Evolutionary conservation across 352 stramenopile species (phyloP).

Genomic region (Phytophthora europaea): DNA sequence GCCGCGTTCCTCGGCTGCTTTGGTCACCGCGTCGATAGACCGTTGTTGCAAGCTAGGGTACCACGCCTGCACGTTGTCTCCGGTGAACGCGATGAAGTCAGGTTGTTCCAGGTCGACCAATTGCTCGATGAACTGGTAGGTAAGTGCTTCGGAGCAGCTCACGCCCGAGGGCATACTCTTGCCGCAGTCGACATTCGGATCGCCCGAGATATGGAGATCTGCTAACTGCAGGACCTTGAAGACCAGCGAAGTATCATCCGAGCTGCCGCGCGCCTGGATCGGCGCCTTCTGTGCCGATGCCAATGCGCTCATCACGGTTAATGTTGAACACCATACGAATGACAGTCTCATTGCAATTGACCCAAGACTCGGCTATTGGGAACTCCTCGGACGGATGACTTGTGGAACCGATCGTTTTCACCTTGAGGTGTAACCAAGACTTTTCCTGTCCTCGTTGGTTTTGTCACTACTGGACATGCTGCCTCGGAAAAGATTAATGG

Average conservation of each 20-base stretch:
- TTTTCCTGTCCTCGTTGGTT: not conserved
- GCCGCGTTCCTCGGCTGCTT: constrained; percentile 42
- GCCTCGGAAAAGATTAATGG: not conserved
- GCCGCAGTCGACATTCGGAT: constrained; percentile 42
- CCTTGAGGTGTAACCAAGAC: not conserved
- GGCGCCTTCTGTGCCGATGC: constrained; percentile 24
- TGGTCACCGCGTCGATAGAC: constrained; percentile 45
- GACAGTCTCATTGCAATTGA: too few species aligned
- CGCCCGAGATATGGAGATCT: constrained; percentile 62
- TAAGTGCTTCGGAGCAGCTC: constrained; percentile 55
- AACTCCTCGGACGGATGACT: not conserved
- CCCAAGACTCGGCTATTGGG: too few species aligned
- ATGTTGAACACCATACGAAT: too few species aligned
- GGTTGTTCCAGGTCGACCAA: constrained; percentile 61
- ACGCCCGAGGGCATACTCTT: constrained; percentile 26
- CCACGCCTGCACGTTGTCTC: constrained; percentile 54
- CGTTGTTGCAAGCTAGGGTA: too few species aligned
- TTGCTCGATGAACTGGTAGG: constrained; percentile 52
- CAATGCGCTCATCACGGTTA: too few species aligned
- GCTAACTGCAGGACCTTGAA: constrained; percentile 72
- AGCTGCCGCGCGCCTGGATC: constrained; percentile 33
- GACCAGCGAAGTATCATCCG: constrained; percentile 27
- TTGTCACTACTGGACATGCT: too few species aligned
- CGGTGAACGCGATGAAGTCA: constrained; percentile 66
- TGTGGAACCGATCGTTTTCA: not conserved